phyloP scores from a whole-genome alignment of 257 asterid species.

The Vinca minor region DNA sequence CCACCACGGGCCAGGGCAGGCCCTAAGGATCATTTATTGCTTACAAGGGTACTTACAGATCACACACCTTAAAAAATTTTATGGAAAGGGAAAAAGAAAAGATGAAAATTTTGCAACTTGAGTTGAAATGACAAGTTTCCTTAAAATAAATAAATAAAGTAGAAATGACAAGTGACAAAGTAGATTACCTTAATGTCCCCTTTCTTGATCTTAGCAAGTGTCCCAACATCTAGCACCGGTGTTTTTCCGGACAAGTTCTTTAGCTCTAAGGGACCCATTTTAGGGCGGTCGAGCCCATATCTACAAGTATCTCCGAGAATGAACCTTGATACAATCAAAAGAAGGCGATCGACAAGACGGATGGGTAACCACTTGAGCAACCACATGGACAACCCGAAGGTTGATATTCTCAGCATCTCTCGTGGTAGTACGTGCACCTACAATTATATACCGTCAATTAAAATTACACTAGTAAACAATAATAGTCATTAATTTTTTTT shows the following conservation, averaged over 20 bases:
- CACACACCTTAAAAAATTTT: not conserved
- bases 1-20: too few species aligned
- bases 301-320: conserved; percentile 23
- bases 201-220: conserved; percentile 19
- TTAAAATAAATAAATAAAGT: too few species aligned
- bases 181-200: conserved; percentile 22
- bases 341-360: conserved; percentile 20
- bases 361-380: conserved; percentile 33
- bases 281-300: conserved; percentile 28
- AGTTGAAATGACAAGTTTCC: too few species aligned
- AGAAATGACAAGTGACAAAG: not conserved
- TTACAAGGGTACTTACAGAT: too few species aligned
- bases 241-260: conserved; percentile 26
- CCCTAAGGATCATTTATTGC: too few species aligned
- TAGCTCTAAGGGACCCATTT: conserved; percentile 17
- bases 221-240: conserved; percentile 25
- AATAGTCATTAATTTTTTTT: too few species aligned
- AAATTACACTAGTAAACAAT: too few species aligned
- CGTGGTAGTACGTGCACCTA: conserved; percentile 32
- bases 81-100: too few species aligned
- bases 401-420: conserved; percentile 31
- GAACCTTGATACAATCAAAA: conserved; percentile 21
- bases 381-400: conserved; percentile 37
- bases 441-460: too few species aligned
- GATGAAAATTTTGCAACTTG: not conserved